phyloP scores from a whole-genome alignment of 306 rosid species.

The Adenanthera pavonina region DNA sequence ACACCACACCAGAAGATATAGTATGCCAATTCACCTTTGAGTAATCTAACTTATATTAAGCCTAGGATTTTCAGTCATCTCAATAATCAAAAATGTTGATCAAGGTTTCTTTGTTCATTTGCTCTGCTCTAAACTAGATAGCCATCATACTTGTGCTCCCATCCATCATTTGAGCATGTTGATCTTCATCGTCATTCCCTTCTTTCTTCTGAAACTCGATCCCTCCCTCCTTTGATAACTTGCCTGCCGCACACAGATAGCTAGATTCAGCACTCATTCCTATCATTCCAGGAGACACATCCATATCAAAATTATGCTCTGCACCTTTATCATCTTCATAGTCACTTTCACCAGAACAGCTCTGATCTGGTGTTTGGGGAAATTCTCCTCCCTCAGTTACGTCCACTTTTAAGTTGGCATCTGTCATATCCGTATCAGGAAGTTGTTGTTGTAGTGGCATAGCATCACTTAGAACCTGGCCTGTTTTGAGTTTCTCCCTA shows the following conservation, averaged over 20 bases:
- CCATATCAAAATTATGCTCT: slow-evolving; percentile 46
- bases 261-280: slow-evolving; percentile 43
- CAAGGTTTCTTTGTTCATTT: slow-evolving; percentile 23
- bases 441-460: slow-evolving; percentile 74
- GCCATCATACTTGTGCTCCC: slow-evolving; percentile 26
- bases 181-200: slow-evolving; percentile 33
- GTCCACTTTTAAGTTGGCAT: slow-evolving; percentile 51
- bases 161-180: slow-evolving; percentile 27
- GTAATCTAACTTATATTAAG: not conserved
- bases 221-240: slow-evolving; percentile 37
- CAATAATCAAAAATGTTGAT: slow-evolving; percentile 2
- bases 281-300: slow-evolving; percentile 39
- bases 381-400: slow-evolving; percentile 53
- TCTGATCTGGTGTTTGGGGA: slow-evolving; percentile 53
- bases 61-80: not conserved
- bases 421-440: slow-evolving; percentile 57
- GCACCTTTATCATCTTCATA: slow-evolving; percentile 48
- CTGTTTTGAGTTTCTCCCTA: slow-evolving; percentile 61
- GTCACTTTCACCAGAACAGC: slow-evolving; percentile 60
- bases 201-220: slow-evolving; percentile 41
- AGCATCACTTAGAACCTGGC: slow-evolving; percentile 69
- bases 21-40: not conserved
- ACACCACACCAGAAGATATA: not conserved
- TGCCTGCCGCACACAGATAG: slow-evolving; percentile 45
- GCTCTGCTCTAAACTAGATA: slow-evolving; percentile 21